Percentiles rank a stretch among this genome's conserved stretches.
Evolutionary conservation across 495 filamentous ascomycete species (phyloP).

Genomic region (Xylaria flabelliformis): DNA sequence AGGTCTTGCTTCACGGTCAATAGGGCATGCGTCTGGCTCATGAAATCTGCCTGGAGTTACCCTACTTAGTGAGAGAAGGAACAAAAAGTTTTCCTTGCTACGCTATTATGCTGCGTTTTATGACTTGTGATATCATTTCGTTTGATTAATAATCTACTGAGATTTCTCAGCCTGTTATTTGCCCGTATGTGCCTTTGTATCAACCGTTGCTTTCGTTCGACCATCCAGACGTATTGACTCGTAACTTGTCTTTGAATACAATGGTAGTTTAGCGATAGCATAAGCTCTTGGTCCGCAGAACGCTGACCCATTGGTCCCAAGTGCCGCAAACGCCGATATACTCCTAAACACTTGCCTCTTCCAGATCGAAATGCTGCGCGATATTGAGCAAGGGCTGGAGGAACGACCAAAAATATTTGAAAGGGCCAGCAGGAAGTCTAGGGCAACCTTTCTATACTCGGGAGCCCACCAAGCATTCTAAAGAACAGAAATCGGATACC

Average conservation of each 20-base stretch:
- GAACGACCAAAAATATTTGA: background rate
- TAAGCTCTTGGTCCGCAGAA: background rate
- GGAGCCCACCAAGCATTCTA: background rate
- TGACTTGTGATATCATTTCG: slow-evolving; percentile 32
- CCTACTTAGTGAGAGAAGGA: slow-evolving; percentile 43
- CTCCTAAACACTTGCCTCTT: background rate
- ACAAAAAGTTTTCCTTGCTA: slow-evolving; percentile 37
- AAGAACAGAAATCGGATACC: background rate
- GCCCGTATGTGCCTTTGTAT: background rate
- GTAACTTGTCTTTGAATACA: background rate
- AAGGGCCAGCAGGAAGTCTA: background rate
- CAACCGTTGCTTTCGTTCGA: background rate
- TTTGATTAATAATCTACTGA: slow-evolving; percentile 23
- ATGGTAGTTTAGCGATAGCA: background rate
- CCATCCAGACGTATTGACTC: background rate
- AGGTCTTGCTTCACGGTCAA: slow-evolving; percentile 40
- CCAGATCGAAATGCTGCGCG: background rate
- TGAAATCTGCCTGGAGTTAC: slow-evolving; percentile 45
- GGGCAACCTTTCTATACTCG: background rate
- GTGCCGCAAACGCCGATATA: background rate
- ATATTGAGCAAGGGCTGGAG: background rate
- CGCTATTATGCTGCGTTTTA: slow-evolving; percentile 25
- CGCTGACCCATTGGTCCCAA: background rate
- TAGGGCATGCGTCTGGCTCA: slow-evolving; percentile 43
- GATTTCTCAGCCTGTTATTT: background rate